These are phyloP conservation scores for Pseudoturritis turrita DNA, from an alignment of 345 rosid species.

Conservation along the genomic window DNA sequence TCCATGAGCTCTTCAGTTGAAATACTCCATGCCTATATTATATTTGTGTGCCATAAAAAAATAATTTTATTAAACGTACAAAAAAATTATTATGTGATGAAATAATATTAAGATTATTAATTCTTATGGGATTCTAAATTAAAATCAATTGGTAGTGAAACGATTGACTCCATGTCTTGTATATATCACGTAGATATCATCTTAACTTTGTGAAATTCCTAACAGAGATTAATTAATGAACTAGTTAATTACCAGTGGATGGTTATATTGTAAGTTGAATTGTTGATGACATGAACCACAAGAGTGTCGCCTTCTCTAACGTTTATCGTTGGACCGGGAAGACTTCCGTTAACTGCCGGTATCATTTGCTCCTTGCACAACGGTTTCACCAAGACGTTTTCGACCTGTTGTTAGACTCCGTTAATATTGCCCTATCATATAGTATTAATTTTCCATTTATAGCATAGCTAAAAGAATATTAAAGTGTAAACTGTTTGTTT, in stretches of 20 bases:
- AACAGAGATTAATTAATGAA: background rate
- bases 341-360: constrained; percentile 57
- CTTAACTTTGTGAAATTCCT: constrained; percentile 3
- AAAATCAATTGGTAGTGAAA: too few relatives aligned
- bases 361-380: constrained; percentile 56
- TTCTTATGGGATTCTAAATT: too few relatives aligned
- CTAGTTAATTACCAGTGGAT: constrained; percentile 61
- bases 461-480: background rate
- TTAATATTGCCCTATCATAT: background rate
- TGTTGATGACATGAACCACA: constrained; percentile 58
- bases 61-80: background rate
- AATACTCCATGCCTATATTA: constrained; percentile 41
- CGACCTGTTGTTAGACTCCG: constrained; percentile 40
- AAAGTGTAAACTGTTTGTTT: too few relatives aligned
- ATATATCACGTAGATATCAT: constrained; percentile 42
- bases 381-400: constrained; percentile 39
- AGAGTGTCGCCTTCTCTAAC: constrained; percentile 81
- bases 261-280: constrained; percentile 69
- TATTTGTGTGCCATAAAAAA: background rate
- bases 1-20: constrained; percentile 37
- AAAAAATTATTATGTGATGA: background rate
- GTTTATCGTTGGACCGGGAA: constrained; percentile 66
- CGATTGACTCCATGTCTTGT: constrained; percentile 28
- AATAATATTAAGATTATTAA: background rate
- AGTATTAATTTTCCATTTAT: background rate